Conservation (phyloP, 2,329 filamentous ascomycete species). For the Aspergillus fijiensis region DNA sequence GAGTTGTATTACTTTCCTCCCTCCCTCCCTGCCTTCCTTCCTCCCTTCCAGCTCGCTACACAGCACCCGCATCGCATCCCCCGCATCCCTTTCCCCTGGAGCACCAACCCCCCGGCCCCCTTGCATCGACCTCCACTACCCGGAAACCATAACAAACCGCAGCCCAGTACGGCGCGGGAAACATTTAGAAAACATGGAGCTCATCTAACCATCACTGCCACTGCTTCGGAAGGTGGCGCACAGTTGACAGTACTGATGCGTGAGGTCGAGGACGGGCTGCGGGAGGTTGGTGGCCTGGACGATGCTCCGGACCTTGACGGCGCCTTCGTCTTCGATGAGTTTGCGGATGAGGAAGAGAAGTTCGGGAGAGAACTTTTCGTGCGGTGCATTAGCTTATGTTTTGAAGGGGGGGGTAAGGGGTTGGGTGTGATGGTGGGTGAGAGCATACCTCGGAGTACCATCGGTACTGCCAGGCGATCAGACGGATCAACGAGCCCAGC, state of each 20-base stretch:
- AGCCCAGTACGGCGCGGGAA: too few relatives aligned
- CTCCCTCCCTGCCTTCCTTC: too few relatives aligned
- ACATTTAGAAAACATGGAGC: too few relatives aligned
- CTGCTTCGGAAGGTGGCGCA: conserved; percentile 95
- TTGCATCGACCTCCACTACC: too few relatives aligned
- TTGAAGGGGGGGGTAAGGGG: not conserved
- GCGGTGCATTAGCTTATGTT: not conserved
- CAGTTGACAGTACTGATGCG: conserved; percentile 91
- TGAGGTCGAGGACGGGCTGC: conserved; percentile 88
- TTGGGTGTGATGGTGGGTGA: not conserved
- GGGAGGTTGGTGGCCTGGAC: conserved; percentile 94
- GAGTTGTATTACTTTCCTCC: too few relatives aligned
- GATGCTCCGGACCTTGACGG: conserved; percentile 94
- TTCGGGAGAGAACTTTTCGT: conserved; percentile 73
- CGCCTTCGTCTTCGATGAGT: conserved; percentile 94
- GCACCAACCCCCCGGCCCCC: too few relatives aligned
- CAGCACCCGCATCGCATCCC: too few relatives aligned
- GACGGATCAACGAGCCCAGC: conserved; percentile 78
- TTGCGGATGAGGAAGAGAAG: conserved; percentile 84
- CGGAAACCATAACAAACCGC: too few relatives aligned
- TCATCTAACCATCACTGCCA: conserved; percentile 73
- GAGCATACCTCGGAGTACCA: conserved; percentile 87
- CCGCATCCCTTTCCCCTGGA: too few relatives aligned
- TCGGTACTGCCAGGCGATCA: conserved; percentile 97
- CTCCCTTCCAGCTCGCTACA: too few relatives aligned